A percentile compares a stretch with the other conserved stretches of the same genome.
Evolutionary conservation across 306 rosid species (phyloP).

Genomic region (Cucurbita moschata): DNA sequence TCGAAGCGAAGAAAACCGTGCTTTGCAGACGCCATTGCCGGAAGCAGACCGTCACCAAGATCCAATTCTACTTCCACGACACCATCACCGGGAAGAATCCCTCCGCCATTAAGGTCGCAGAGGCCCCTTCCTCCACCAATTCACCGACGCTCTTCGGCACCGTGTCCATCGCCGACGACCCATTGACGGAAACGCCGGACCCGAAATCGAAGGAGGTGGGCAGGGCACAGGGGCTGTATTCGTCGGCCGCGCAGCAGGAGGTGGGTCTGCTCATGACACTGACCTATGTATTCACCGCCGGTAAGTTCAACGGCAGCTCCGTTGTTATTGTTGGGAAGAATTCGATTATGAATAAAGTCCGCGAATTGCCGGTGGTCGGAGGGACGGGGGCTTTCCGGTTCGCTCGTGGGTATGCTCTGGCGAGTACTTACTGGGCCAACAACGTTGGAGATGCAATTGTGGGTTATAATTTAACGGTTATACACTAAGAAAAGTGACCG

Average conservation of each 20-base stretch:
- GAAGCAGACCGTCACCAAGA: constrained; percentile 34
- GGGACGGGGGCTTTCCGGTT: constrained; percentile 68
- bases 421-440: constrained; percentile 35
- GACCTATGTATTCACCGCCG: constrained; percentile 42
- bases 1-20: constrained; percentile 22
- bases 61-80: constrained; percentile 85
- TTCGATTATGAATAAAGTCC: constrained; percentile 21
- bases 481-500: constrained; percentile 17
- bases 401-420: constrained; percentile 62
- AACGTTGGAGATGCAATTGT: constrained; percentile 62
- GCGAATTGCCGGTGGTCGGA: constrained; percentile 68
- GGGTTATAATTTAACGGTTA: constrained; percentile 52
- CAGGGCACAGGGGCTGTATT: constrained; percentile 70
- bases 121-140: constrained; percentile 20
- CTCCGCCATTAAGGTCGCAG: constrained; percentile 42
- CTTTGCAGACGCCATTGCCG: background rate
- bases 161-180: constrained; percentile 56
- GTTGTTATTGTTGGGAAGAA: constrained; percentile 50
- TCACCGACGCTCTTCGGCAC: constrained; percentile 38
- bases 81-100: constrained; percentile 49
- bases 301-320: constrained; percentile 45
- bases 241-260: constrained; percentile 47
- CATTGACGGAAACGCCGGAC: constrained; percentile 51
- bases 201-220: constrained; percentile 59
- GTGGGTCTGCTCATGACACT: constrained; percentile 48